These are phyloP conservation scores for Usnea hakonensis DNA, from an alignment of 495 filamentous ascomycete genomes.

Conservation along the genomic window DNA sequence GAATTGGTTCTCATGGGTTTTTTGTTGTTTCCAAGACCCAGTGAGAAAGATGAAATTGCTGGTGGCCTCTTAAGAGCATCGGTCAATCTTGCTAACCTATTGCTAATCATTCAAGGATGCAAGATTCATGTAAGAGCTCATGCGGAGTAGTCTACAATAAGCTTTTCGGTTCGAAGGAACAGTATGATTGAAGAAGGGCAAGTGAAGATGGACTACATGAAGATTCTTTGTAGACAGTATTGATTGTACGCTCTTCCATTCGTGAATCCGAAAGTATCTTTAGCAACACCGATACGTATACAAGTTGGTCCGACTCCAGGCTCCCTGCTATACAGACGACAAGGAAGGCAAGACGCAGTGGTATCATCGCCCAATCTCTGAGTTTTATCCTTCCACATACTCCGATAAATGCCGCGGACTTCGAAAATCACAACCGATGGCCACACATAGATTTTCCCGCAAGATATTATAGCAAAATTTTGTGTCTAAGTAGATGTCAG, in stretches of 20 bases:
- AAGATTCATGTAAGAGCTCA: neutral
- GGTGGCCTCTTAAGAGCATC: neutral
- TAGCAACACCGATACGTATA: neutral
- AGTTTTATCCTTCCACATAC: neutral
- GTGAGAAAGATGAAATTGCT: neutral
- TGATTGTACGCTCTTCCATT: neutral
- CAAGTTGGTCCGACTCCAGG: neutral
- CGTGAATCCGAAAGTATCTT: neutral
- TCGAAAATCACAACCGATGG: neutral
- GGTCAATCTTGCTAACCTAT: neutral
- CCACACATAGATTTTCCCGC: neutral
- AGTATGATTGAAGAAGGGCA: neutral
- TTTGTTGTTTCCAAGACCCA: no score
- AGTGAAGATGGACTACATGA: neutral
- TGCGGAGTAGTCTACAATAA: neutral
- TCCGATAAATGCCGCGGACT: slow-evolving; percentile 1
- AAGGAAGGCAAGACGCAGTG: neutral
- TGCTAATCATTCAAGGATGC: neutral
- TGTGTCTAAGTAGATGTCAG: neutral
- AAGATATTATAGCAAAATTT: slow-evolving; percentile 4
- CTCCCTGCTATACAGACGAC: neutral
- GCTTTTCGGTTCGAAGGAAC: neutral
- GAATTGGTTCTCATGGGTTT: neutral
- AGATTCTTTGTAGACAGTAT: neutral
- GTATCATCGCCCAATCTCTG: slow-evolving; percentile 11